Percentiles rank a stretch among this genome's conserved stretches.
Evolutionary conservation across 2,329 filamentous ascomycete genomes (phyloP).

Genomic region (Neonectria faginata): DNA sequence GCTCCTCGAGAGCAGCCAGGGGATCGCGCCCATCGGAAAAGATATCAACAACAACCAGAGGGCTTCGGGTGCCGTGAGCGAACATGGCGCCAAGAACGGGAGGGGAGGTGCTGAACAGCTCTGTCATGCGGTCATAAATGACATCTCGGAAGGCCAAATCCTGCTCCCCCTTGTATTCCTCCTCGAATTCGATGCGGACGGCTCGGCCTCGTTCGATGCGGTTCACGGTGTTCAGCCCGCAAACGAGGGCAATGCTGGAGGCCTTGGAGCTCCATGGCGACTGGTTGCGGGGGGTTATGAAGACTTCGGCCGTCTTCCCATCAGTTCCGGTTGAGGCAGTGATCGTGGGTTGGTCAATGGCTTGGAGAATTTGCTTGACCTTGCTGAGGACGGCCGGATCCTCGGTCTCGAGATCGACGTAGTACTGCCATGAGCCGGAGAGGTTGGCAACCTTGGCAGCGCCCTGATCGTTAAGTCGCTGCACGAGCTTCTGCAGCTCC

Average conservation of each 20-base stretch:
- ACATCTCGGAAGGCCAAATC: conserved; percentile 72
- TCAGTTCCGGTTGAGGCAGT: conserved; percentile 52
- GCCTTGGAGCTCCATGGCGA: conserved; percentile 99
- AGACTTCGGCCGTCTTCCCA: conserved; percentile 67
- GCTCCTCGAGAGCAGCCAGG: conserved; percentile 78
- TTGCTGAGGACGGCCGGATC: conserved; percentile 54
- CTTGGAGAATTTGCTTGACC: conserved; percentile 60
- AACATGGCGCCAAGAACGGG: conserved; percentile 85
- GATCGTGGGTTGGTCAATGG: conserved; percentile 49
- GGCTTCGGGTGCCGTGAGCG: conserved; percentile 70
- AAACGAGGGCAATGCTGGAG: conserved; percentile 92
- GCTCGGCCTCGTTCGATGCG: conserved; percentile 90
- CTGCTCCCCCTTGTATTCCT: conserved; percentile 56
- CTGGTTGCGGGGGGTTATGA: conserved; percentile 85
- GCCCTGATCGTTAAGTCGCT: conserved; percentile 58
- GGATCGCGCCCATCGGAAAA: conserved; percentile 74
- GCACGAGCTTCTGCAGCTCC: conserved; percentile 58
- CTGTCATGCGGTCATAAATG: conserved; percentile 96
- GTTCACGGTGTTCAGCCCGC: conserved; percentile 78
- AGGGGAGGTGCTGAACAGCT: conserved; percentile 74
- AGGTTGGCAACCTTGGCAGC: conserved; percentile 61
- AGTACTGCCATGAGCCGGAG: conserved; percentile 72
- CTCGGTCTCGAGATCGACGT: conserved; percentile 68
- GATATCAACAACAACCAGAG: conserved; percentile 81
- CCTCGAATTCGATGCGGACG: conserved; percentile 75